Conservation (phyloP, 306 rosid species). For the Begonia loranthoides region DNA sequence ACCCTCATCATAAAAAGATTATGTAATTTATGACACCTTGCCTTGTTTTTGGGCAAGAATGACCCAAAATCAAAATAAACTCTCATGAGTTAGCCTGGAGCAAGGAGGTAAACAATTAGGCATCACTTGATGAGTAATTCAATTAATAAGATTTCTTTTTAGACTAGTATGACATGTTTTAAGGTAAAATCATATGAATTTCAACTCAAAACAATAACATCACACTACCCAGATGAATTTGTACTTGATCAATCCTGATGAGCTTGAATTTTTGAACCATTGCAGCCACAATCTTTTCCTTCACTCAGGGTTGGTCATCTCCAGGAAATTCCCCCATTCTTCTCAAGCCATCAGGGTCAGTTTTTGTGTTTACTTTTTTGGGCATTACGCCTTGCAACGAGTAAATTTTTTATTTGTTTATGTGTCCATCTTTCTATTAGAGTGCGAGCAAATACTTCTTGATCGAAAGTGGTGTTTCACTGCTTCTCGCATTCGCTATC, state of each 20-base stretch:
- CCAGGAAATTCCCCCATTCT: conserved; percentile 8
- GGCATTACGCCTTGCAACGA: not conserved
- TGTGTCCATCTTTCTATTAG: not conserved
- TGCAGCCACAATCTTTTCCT: conserved; percentile 15
- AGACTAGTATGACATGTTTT: no score
- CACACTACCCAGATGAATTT: no score
- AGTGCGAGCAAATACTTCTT: conserved; percentile 8
- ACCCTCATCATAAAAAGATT: no score
- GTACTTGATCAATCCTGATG: not conserved
- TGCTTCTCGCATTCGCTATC: conserved; percentile 5
- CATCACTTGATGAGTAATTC: no score
- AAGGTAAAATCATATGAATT: no score
- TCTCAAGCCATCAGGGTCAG: conserved; percentile 5
- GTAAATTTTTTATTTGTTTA: not conserved
- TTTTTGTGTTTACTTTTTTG: not conserved
- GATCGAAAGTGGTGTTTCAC: conserved; percentile 6
- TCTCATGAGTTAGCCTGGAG: no score
- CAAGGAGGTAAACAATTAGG: no score
- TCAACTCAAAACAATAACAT: no score
- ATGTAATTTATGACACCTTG: no score
- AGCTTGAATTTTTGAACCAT: not conserved
- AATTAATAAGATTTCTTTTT: no score
- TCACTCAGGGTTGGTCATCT: conserved; percentile 10
- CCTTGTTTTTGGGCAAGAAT: no score
- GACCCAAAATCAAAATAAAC: no score